These are phyloP conservation scores for Dryas drummondii DNA, from an alignment of 306 rosid species.

Conservation along the genomic window DNA sequence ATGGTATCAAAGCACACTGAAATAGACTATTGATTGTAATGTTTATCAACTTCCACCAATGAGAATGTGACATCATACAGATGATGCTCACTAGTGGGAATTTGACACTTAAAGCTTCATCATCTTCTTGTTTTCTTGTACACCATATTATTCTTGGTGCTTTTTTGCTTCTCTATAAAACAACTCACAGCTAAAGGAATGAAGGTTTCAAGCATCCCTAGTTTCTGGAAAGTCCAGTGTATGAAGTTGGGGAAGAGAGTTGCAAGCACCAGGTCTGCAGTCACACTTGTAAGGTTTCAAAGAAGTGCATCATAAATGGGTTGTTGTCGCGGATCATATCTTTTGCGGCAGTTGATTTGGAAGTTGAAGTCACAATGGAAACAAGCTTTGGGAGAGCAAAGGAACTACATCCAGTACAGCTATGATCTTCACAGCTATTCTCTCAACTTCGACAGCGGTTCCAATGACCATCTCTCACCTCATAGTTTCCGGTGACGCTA, in stretches of 20 bases:
- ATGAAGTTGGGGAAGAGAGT: conserved; percentile 49
- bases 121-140: conserved; percentile 28
- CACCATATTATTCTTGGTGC: conserved; percentile 14
- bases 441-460: conserved; percentile 81
- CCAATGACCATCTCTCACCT: conserved; percentile 30
- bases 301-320: conserved; percentile 18
- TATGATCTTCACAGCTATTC: conserved; percentile 82
- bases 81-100: conserved; percentile 2
- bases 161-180: conserved; percentile 20
- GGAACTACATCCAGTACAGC: conserved; percentile 39
- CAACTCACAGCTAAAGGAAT: conserved; percentile 31
- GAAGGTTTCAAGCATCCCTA: conserved; percentile 43
- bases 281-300: conserved; percentile 44
- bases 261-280: conserved; percentile 37
- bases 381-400: conserved; percentile 44
- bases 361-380: conserved; percentile 66
- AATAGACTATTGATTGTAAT: conserved; percentile 41
- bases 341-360: conserved; percentile 36
- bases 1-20: conserved; percentile 33
- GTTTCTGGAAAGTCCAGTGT: conserved; percentile 39
- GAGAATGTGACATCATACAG: conserved; percentile 32
- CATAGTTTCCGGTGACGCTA: conserved; percentile 24
- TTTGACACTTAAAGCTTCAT: conserved; percentile 19
- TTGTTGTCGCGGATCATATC: conserved; percentile 38
- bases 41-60: conserved; percentile 37